A percentile compares a stretch with the other conserved stretches of the same genome.
phyloP scores from a whole-genome alignment of 2,329 filamentous ascomycete genomes.

The Aspergillus phoenicis region DNA sequence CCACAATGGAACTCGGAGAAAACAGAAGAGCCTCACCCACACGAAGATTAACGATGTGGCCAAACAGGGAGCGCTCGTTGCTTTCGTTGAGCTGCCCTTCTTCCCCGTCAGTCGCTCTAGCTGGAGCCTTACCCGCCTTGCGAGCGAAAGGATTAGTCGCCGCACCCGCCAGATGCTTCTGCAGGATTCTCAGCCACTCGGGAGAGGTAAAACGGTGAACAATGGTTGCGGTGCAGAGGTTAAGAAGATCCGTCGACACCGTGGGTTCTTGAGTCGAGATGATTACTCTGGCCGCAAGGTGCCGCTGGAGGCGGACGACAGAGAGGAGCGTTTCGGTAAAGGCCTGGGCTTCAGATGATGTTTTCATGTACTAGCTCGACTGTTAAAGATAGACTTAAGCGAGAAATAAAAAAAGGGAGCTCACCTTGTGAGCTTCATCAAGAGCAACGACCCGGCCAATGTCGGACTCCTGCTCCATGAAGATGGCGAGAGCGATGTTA shows the following conservation, averaged over 20 bases:
- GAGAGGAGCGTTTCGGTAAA: conserved; percentile 63
- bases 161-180: conserved; percentile 48
- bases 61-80: background rate
- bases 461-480: conserved; percentile 19
- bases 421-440: conserved; percentile 29
- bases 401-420: background rate
- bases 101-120: background rate
- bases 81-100: background rate
- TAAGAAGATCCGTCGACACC: conserved; percentile 65
- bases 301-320: conserved; percentile 68
- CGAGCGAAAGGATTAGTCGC: background rate
- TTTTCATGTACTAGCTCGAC: conserved; percentile 21
- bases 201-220: conserved; percentile 71
- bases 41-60: background rate
- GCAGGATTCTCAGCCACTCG: conserved; percentile 56
- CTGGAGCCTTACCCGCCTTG: background rate
- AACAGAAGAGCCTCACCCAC: background rate
- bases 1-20: background rate
- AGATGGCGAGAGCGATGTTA: conserved; percentile 24
- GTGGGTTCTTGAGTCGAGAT: conserved; percentile 77
- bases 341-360: conserved; percentile 12
- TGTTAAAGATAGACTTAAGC: too few species aligned
- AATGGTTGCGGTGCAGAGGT: conserved; percentile 68
- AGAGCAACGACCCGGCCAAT: conserved; percentile 22
- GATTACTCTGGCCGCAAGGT: conserved; percentile 64